Evolutionary conservation across 2,329 filamentous ascomycete genomes (phyloP).

Genomic region (Verticillium longisporum): DNA sequence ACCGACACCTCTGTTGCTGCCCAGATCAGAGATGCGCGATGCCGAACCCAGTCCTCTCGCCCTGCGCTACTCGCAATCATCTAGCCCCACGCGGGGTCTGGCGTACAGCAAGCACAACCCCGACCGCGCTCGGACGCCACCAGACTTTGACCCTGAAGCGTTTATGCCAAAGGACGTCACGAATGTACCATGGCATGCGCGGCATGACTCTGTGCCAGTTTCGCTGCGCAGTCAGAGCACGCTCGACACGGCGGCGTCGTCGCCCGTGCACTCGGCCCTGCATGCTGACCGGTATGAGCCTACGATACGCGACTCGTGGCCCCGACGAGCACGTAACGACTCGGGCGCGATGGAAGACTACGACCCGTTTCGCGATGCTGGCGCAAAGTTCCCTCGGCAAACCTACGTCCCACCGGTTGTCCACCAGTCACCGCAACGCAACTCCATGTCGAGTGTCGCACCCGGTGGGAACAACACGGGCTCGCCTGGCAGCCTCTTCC

Average conservation of each 20-base stretch:
- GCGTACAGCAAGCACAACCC: conserved; percentile 6
- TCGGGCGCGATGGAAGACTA: conserved; percentile 17
- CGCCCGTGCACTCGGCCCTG: conserved; percentile 19
- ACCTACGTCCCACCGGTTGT: conserved; percentile 1
- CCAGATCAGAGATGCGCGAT: conserved; percentile 4
- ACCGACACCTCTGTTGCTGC: conserved; percentile 10
- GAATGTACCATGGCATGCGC: conserved; percentile 21
- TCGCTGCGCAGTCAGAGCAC: conserved; percentile 28
- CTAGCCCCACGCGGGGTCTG: conserved; percentile 1
- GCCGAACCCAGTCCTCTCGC: conserved; percentile 13
- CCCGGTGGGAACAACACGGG: conserved; percentile 6
- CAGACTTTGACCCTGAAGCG: conserved; percentile 11
- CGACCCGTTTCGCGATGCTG: conserved; percentile 17
- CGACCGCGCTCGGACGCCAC: conserved; percentile 13
- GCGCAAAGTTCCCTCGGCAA: conserved; percentile 1
- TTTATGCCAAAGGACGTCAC: conserved; percentile 23
- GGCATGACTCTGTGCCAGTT: conserved; percentile 22
- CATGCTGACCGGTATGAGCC: conserved; percentile 22
- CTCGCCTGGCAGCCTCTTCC: conserved; percentile 25
- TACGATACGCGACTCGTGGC: conserved; percentile 23
- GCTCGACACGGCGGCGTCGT: conserved; percentile 23
- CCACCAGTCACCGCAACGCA: conserved; percentile 2
- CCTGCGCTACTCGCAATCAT: conserved; percentile 8
- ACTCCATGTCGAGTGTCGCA: conserved; percentile 1
- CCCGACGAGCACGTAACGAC: conserved; percentile 15